These are phyloP conservation scores for Salix koriyanagi DNA, from an alignment of 345 rosid species.

Conservation along the genomic window DNA sequence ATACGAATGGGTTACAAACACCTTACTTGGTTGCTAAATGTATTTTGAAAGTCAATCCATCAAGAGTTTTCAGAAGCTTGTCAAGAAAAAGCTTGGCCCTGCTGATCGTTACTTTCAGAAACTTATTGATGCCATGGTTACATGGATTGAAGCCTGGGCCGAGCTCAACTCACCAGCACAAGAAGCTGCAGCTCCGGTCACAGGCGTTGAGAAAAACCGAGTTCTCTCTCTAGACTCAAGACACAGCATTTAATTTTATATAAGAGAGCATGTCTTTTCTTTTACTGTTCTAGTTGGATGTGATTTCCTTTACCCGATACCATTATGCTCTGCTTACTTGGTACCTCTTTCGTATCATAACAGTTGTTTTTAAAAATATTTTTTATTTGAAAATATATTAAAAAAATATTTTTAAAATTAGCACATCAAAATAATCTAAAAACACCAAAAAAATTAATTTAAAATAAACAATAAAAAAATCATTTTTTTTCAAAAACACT, in stretches of 20 bases:
- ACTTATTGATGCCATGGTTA: conserved; percentile 34
- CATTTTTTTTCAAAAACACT: rapidly evolving
- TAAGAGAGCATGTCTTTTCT: neutral
- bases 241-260: neutral
- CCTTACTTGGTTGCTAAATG: too few relatives aligned
- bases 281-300: too few relatives aligned
- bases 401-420: too few relatives aligned
- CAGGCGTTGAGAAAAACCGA: neutral
- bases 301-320: neutral
- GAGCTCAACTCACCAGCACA: conserved; percentile 15
- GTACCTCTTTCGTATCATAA: rapidly evolving
- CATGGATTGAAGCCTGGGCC: conserved; percentile 43
- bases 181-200: neutral
- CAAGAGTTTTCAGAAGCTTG: conserved; percentile 9
- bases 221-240: neutral
- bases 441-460: too few relatives aligned
- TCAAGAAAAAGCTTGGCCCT: conserved; percentile 25
- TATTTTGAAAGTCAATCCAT: too few relatives aligned
- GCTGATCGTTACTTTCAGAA: conserved; percentile 32
- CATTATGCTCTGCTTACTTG: too few relatives aligned
- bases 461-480: too few relatives aligned
- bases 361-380: too few relatives aligned
- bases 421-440: too few relatives aligned
- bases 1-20: too few relatives aligned
- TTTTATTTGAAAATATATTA: too few relatives aligned